Evolutionary conservation across 2,329 filamentous ascomycete genomes (phyloP), one percentile per base, ranked within the genome.

Genomic region (Tolypocladium capitatum): DNA sequence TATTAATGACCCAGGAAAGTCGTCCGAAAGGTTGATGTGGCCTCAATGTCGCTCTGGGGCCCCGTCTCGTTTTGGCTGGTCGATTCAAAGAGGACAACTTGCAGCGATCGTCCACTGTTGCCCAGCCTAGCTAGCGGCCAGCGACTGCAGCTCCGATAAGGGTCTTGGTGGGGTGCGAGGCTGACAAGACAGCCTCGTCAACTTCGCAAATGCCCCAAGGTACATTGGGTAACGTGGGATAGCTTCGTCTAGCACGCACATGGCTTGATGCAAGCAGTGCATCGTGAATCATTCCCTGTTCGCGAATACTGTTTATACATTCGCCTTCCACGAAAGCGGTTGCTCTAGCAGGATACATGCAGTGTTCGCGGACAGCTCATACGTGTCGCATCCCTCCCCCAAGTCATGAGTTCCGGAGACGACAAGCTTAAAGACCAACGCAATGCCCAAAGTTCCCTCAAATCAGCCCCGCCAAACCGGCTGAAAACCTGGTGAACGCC

Each of bases 61-160:
- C 16, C 6, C 13, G 20, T 38, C 35, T 27, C 9, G 49, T 46
- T 41, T 48, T 20, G 18, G 31, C 47, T 20, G 18, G 31, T 43
- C n/a, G 42, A 34, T 49, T 55, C 48, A 54, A 63, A 66, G 56
- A 66, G 63, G 63, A 66, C 63, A 66, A 63, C 52, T 66, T 63
- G 56, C 56, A 58, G 50, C 54, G 52, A 50, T 48, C 48, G 46
- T 45, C 46, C 27, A 16, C 33, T 47, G 49, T 32, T 20, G 11
- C 11, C 42, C 20, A 32, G 21, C n/a, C n/a, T n/a, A n/a, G n/a
- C n/a, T n/a, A n/a, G n/a, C n/a, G n/a, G n/a, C 31, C 45, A 36
- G 38, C 36, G 40, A 13, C 40, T 51, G 52, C 48, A 46, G 46
- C 45, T 33, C 48, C 40, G 45, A 50, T 49, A 46, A 46, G 50